Base-by-base conservation (phyloP, 2,329 filamentous ascomycete species). In the Coniella vitis region DNA sequence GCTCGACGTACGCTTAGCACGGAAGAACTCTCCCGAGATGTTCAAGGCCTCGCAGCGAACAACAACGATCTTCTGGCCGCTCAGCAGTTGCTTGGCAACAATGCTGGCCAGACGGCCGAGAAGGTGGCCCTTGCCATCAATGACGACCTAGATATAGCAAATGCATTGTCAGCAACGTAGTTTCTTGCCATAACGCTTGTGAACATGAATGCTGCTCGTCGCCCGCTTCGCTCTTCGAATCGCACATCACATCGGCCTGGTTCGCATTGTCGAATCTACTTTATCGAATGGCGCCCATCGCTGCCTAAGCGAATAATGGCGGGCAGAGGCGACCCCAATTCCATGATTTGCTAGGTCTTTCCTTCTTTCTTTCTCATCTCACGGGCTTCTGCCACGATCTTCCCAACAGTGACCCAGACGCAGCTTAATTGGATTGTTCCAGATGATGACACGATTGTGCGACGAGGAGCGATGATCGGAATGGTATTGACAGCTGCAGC, bases 11-110 rank as follows among this genome's bases (percentile, higher is more conserved):
- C 93, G 87, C 87, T 98, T 98, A 64, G 91, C 85, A 75, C 93
- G 90, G 87, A 98, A 98, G 88, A 98, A 98, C 82, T 97, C 93
- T 79, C 93, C 93, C 64, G 93, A 98, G 83, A 98, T 98, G 86
- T 98, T 98, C 74, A 98, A 84, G 67, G 89, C 90, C 80, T 98
- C 93, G 78, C 87, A 94, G 81, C 93, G 89, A 72, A 98, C 93
- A 65, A 98, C 80, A 68, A 97, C 91, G 72, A 98, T 94, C 87
- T 97, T 97, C 81, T 97, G 91, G 72, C 91, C 91, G 76, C 85
- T 94, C 66, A 97, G 87, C 69, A 97, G 85, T 82, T 97, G 91
- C 87, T 97, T 97, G 73, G 91, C 91, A 69, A 97, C 90, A 70
- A 90, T 95, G 73, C 84, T 90, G 78, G 91, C 91, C 73, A 98